Base-by-base conservation (phyloP, 768 basidiomycete species). In the Boletus pseudo-olivaceus region DNA sequence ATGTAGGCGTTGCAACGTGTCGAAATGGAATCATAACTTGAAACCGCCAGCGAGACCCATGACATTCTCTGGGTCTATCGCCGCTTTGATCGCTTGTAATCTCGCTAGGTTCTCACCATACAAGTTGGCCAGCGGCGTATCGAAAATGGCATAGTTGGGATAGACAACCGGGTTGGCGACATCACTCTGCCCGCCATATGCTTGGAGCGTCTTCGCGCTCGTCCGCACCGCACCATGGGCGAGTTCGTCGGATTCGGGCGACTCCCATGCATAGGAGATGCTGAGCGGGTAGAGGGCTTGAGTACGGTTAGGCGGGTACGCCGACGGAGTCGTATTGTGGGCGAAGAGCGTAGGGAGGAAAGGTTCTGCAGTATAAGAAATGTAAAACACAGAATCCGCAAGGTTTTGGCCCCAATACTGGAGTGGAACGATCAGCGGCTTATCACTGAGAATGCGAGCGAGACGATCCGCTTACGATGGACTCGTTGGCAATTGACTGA, bases 21-120 rank as follows among this genome's bases (percentile, higher is more conserved):
- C 23, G 7, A 49, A 39, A 34, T 20, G 2, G 7, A 19, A 27
- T 70, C 50, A 77, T 43, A 81, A 59, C 66, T 82, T 86, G 65
- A 77, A 85, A 8, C 84, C 83, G 0, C 85, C 85, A n/a, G 84
- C 73, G 10, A 84, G 75, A 8, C 76, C 78, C 85, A 86, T 86
- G 7, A 85, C 73, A 59, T 82, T 75, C 5, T 69, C 45, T 0
- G 84, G 84, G 62, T 86, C 85, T 34, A 80, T 74, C 10, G 48
- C 51, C 47, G 51, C 64, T 60, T 80, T 81, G n/a, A 85, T 62
- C 11, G 55, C 60, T 45, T 67, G 60, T 47, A 86, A 62, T 44
- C 49, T 64, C 2, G 66, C 60, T 26, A 57, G 0, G 49, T 83
- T 78, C 0, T 54, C 60, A 1, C 80, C 83, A 54, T 81, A 85